Evolutionary conservation across 352 stramenopile species (phyloP).

Genomic region (Globisporangium orthogonon): DNA sequence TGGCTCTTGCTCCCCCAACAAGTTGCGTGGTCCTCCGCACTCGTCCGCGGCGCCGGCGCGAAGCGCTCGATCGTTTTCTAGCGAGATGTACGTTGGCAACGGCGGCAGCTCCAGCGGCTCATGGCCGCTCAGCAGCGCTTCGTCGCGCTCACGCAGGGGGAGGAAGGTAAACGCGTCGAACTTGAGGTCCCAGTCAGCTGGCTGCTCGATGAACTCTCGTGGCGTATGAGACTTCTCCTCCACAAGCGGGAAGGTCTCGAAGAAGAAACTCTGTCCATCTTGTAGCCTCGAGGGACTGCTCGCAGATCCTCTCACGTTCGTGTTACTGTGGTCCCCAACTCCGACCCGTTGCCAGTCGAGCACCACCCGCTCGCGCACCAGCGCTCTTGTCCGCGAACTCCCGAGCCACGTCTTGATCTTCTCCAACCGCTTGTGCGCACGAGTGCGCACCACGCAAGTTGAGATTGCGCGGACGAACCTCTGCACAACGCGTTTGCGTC

Average conservation of each 20-base stretch:
- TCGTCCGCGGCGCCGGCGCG: constrained; percentile 44
- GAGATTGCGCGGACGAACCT: constrained; percentile 69
- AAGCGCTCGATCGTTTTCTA: constrained; percentile 32
- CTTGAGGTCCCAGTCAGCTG: constrained; percentile 37
- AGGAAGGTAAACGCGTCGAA: constrained; percentile 59
- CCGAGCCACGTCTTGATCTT: constrained; percentile 54
- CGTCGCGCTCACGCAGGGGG: constrained; percentile 49
- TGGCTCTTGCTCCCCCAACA: not conserved
- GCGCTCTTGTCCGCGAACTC: constrained; percentile 24
- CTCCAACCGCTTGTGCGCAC: constrained; percentile 51
- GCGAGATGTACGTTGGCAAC: constrained; percentile 51
- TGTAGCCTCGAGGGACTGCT: not conserved
- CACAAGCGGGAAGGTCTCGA: constrained; percentile 57
- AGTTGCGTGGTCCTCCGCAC: constrained; percentile 13
- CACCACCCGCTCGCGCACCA: constrained; percentile 60
- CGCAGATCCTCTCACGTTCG: not conserved
- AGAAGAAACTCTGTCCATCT: constrained; percentile 12
- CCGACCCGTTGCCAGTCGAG: constrained; percentile 33
- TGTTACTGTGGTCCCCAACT: constrained; percentile 1
- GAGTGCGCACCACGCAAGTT: constrained; percentile 55
- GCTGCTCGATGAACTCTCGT: constrained; percentile 29
- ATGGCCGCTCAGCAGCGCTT: constrained; percentile 64
- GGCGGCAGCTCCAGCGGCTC: constrained; percentile 41
- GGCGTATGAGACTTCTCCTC: constrained; percentile 39
- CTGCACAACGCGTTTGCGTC: constrained; percentile 59